phyloP scores from a whole-genome alignment of 495 filamentous ascomycete genomes.

The Penicillium diatomitis region DNA sequence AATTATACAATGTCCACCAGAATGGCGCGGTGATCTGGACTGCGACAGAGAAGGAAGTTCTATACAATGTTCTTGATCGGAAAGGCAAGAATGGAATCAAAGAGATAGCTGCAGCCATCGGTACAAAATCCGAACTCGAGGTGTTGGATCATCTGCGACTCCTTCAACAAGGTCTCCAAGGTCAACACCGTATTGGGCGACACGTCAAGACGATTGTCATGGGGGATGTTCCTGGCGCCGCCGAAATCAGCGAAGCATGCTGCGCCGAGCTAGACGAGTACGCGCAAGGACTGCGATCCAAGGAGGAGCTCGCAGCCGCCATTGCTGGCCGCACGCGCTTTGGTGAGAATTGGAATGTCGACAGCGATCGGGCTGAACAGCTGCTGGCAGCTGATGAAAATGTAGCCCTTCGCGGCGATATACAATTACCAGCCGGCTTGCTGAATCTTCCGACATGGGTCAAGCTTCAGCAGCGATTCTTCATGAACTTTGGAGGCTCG shows the following conservation, averaged over 20 bases:
- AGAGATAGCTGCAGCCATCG: conserved; percentile 54
- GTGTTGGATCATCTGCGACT: conserved; percentile 57
- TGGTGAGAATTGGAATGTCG: conserved; percentile 47
- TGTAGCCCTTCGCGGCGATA: conserved; percentile 20
- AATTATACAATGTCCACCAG: conserved; percentile 35
- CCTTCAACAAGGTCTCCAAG: conserved; percentile 42
- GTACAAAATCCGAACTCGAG: conserved; percentile 66
- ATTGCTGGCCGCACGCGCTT: conserved; percentile 43
- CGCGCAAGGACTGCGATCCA: conserved; percentile 49
- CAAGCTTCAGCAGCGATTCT: conserved; percentile 52
- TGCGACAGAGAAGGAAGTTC: conserved; percentile 52
- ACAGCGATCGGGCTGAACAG: conserved; percentile 23
- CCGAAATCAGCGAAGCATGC: conserved; percentile 61
- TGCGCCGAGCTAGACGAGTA: conserved; percentile 56
- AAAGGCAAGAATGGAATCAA: conserved; percentile 51
- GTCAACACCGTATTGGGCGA: conserved; percentile 20
- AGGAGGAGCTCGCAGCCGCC: conserved; percentile 50
- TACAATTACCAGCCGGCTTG: conserved; percentile 44
- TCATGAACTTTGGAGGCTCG: conserved; percentile 63
- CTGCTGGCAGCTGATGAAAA: conserved; percentile 14
- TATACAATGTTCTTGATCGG: conserved; percentile 56
- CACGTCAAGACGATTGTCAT: conserved; percentile 16
- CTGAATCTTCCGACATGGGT: conserved; percentile 55
- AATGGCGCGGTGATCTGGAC: conserved; percentile 65
- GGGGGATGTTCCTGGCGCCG: conserved; percentile 56